Base-by-base conservation (phyloP, 345 rosid genomes). In the Eucalyptus globulus region DNA sequence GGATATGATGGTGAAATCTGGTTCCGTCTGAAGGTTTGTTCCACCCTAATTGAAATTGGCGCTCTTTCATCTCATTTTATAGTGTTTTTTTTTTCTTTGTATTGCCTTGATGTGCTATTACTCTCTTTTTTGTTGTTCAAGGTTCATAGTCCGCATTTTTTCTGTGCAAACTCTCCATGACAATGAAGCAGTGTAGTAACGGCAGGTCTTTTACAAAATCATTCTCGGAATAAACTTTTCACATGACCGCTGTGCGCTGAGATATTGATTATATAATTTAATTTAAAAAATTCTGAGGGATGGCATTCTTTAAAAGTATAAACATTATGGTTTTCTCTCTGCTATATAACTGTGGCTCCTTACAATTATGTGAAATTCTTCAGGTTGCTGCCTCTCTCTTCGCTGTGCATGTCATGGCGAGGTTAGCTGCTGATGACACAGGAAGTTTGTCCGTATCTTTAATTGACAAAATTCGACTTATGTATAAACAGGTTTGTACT, bases 331-430 rank as follows among this genome's bases (percentile, higher is more conserved):
- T 37, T 34, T 65, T 87, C 83, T 76, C 45, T 37, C 43, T 76
- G 45, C 47, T 1, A 7, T 37, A 37, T 76, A 22, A 76, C 22
- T 37, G 45, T 72, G 83, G 83, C 47, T 76, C 47, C 83, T 76
- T 87, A 76, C 40, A 29, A 86, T 87, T 88, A 54, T 34, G 29
- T 89, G 90, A 88, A 87, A 85, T 86, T 89, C 86, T 92, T 87
- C 96, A 98, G 99, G 95, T 95, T 50, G 96, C 98, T 86, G 90
- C 95, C 53, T 93, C 95, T 92, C 92, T 95, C 91, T 94, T 95
- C 67, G 81, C 90, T 37, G 97, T 95, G 90, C 96, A 95, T 91
- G 91, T 94, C 87, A 97, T 97, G 92, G 94, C 88, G 87, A 96
- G 95, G 91, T 88, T 96, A 92, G 94, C 92, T 86, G 87, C 93